Evolutionary conservation across 352 stramenopile species (phyloP), one percentile per base, ranked within the genome.

Genomic region (Phytophthora megakarya): DNA sequence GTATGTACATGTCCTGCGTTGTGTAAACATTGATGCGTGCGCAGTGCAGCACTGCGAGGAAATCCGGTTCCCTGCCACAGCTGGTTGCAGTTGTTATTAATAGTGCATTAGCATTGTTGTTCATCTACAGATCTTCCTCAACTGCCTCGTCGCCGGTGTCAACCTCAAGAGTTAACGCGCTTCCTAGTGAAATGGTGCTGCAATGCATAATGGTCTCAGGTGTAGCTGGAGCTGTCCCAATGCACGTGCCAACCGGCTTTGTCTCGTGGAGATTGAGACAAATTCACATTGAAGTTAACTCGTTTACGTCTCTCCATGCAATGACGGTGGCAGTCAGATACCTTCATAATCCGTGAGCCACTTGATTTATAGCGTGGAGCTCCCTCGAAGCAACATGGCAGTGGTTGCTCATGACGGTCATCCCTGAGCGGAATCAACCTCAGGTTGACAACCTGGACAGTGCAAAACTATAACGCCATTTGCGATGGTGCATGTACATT

Each of bases 41-140:
- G 61, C 39, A 45, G n/a, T 37, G 15, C 16, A 19, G 25, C 30
- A 50, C 18, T 33, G 44, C 47, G 44, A 52, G 37, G 42, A 42
- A 48, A 63, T 67, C 51, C 51, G 35, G 59, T 62, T 53, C 33
- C n/a, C 7, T 19, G 10, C 51, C 44, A 39, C 60, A 67, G 50
- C 44, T 68, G 61, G 61, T 68, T 68, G 61, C 61, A 68, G 61
- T 64, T 64, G 33, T 23, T 67, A 45, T n/a, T n/a, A n/a, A n/a
- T n/a, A n/a, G n/a, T n/a, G n/a, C n/a, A 11, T 12, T 12, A 15
- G 30, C 39, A 4, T 30, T 50, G 40, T 11, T 18, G 49, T 65
- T 50, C 40, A 43, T 47, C 48, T 32, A 47, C 38, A 37, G 52
- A 56, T 62, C 50, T 55, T 63, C 28, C 25, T 16, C 28, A 40